A percentile compares a stretch with the other conserved stretches of the same genome.
Conservation (phyloP, 1,284 basidiomycete species). For the Irpex sp. region DNA sequence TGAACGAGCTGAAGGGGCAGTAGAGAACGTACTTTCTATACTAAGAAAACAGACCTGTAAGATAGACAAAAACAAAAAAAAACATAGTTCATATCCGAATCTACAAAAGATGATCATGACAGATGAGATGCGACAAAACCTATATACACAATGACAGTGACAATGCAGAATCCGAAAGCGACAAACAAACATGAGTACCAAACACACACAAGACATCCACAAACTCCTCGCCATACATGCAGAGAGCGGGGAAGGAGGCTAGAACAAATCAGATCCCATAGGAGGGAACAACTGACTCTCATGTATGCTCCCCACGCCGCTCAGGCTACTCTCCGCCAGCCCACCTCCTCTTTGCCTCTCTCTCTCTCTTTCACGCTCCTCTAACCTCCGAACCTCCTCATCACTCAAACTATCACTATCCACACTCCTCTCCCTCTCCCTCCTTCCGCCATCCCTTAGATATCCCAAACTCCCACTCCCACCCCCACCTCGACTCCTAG, state of each 20-base stretch:
- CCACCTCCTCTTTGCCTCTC: background rate
- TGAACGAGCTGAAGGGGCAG: too few species aligned
- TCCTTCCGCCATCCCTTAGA: background rate
- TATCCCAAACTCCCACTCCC: background rate
- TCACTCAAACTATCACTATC: slow-evolving; percentile 2
- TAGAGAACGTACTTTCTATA: background rate
- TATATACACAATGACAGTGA: background rate
- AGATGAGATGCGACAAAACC: background rate
- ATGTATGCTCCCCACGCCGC: background rate
- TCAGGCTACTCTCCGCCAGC: background rate
- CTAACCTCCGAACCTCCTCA: slow-evolving; percentile 1
- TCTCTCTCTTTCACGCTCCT: slow-evolving; percentile 7
- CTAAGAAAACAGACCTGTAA: background rate
- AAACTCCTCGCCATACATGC: too few species aligned
- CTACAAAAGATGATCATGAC: background rate
- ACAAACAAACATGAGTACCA: background rate
- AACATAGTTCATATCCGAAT: background rate
- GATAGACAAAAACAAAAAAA: background rate
- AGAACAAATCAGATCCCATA: slow-evolving; percentile 8
- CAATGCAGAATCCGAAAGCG: background rate
- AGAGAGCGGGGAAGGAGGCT: background rate
- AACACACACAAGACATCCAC: background rate
- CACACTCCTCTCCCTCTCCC: background rate
- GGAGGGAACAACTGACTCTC: slow-evolving; percentile 15
- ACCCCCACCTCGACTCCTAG: background rate